Evolutionary conservation across 768 basidiomycete species (phyloP), one percentile per base, ranked within the genome.

Genomic region (Pleurotus giganteus): DNA sequence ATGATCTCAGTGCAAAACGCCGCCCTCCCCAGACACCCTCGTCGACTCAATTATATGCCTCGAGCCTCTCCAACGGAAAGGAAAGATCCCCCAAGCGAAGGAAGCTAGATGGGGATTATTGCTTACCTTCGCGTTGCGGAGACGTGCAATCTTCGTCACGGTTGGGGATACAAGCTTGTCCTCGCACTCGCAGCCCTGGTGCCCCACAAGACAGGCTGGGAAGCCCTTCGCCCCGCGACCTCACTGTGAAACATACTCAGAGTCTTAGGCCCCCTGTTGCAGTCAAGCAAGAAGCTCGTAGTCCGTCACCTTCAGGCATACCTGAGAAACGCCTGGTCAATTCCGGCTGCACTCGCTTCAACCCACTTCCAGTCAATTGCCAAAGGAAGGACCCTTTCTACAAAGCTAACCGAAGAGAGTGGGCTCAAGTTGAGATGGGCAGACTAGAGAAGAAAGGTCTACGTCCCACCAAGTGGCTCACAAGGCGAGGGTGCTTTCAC

Each of bases 271-370:
- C 15, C 7, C n/a, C 15, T 11, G 5, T 24, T 21, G 17, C 19
- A 23, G 37, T 51, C 19, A 51, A 51, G 34, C 31, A n/a, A 34
- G 49, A 51, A 37, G 23, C 49, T 36, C 49, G 49, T 13, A 39
- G 49, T 37, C 49, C 49, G 11, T 51, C 49, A 17, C 49, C 49
- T 21, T 21, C 26, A 9, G 15, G 13, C 29, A 9, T 6, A 8
- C 17, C 47, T 15, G 29, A 2, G n/a, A 51, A 34, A 37, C 49
- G 31, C 21, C 23, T 51, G 12, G 34, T 51, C 34, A 51, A 29
- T 21, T 24, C 32, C 24, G 49, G 49, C 21, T 51, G 49, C 34
- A 26, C 21, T 15, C 49, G 49, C 24, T 51, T 36, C 26, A 13
- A 29, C 9, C 49, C 49, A 21, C 31, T 51, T 34, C 49, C 49